These are phyloP conservation scores for Spergularia azorica DNA, from an alignment of 179 eudicot genomes.

Conservation along the genomic window DNA sequence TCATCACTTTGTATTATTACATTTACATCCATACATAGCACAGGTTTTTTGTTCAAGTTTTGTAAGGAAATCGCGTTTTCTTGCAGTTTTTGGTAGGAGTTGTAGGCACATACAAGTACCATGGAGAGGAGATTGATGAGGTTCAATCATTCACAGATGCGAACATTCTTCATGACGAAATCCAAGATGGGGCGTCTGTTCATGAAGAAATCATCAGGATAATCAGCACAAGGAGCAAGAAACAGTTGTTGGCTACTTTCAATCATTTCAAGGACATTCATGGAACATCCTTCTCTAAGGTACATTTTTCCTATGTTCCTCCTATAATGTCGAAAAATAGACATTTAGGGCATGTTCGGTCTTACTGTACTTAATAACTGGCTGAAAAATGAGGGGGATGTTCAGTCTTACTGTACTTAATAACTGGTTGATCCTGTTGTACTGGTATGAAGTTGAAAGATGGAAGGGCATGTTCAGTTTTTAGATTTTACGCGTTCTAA, in stretches of 20 bases:
- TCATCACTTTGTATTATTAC: background rate
- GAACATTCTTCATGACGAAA: conserved; percentile 43
- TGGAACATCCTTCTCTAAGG: conserved; percentile 69
- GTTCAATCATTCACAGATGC: conserved; percentile 65
- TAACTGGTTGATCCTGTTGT: too few relatives aligned
- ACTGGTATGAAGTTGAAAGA: background rate
- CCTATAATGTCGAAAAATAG: background rate
- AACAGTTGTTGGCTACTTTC: conserved; percentile 65
- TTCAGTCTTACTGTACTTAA: too few relatives aligned
- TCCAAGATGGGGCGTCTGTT: conserved; percentile 40
- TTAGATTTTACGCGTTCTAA: background rate
- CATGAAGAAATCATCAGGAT: conserved; percentile 72
- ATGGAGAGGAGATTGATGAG: conserved; percentile 63
- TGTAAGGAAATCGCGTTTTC: background rate
- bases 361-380: too few relatives aligned
- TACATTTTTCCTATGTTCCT: conserved; percentile 1
- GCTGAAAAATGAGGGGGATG: too few relatives aligned
- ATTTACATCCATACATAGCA: too few relatives aligned
- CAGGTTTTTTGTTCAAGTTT: too few relatives aligned
- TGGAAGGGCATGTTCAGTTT: too few relatives aligned
- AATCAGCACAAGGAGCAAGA: conserved; percentile 72
- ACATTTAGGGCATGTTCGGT: too few relatives aligned
- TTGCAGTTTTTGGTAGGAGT: conserved; percentile 70
- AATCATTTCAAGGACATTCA: conserved; percentile 71
- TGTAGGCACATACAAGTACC: conserved; percentile 62